Evolutionary conservation across 352 stramenopile genomes (phyloP), one percentile per base, ranked within the genome.

Genomic region (Globisporangium spinosum): DNA sequence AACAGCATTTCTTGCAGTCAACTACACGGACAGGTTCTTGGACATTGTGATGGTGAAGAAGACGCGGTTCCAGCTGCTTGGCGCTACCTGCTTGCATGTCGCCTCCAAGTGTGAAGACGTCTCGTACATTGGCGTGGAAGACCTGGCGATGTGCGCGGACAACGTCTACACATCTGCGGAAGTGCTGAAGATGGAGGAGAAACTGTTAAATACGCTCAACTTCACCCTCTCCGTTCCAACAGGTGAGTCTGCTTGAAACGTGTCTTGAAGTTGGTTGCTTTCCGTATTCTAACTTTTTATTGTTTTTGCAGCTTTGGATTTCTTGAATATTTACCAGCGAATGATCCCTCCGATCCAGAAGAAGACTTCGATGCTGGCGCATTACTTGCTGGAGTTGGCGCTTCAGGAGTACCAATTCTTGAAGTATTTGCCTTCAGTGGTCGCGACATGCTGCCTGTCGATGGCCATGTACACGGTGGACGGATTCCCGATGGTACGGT

Each of bases 51-150:
- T 93, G 85, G 87, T 95, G 35, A 94, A 93, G 74, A 95, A 93
- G 62, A 94, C 85, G 9, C 83, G 87, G 8, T 97, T 96, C 35
- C 90, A 97, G 72, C 59, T 97, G 32, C 78, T 97, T n/a, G 90
- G 89, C 23, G 90, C 90, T 9, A 97, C 90, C 0, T 97, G 89
- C 58, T 71, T 97, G 56, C 90, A 97, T 65, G 88, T 97, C 20
- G 90, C 90, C 0, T 96, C 88, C 12, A 97, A 97, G 62, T 97
- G 88, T 68, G 90, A 97, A 80, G 90, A 97, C 54, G 90, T 97
- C 2, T 97, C 89, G 34, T 97, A 97, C 75, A 97, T 97, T 66
- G 89, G 90, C 12, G 90, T 97, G 34, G 89, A 97, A 67, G 90
- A 97, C 63, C 76, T 97, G 20, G 89, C 90, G 4, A 95, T 96